Evolutionary conservation across 2,329 filamentous ascomycete species (phyloP), one percentile per base, ranked within the genome.

Genomic region (Scleromitrula shiraiana): DNA sequence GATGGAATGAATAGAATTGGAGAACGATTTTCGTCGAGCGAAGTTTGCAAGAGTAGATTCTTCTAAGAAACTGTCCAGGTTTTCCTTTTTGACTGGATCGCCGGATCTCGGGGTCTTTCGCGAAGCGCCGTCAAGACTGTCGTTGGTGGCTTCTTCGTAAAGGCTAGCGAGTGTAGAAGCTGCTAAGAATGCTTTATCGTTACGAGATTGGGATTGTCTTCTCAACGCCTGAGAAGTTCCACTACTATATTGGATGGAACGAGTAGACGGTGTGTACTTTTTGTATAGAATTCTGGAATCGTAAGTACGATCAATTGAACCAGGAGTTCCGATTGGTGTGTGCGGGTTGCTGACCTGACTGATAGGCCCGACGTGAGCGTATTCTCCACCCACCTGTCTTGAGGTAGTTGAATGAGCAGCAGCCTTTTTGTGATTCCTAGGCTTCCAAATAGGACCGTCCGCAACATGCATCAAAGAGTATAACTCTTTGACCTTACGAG

Each of bases 381-480:
- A 49, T n/a, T 35, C 35, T 23, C 24, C 19, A 20, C 17, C 17
- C n/a, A 30, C 23, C 37, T 38, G 33, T 29, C 8, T 37, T 15
- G 23, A 37, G 4, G 20, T 4, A 9, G 22, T 29, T 10, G 46
- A 36, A 22, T 26, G 23, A 9, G 9, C 17, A 17, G 15, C 15
- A 29, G 23, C 10, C 7, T 27, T 46, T 23, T 5, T 40, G 10
- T 30, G 45, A n/a, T 44, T 30, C 9, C 22, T 39, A 15, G 48
- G 46, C 33, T 36, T 52, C 52, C 53, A 55, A 37, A 46, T 43
- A 30, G 56, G 52, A 15, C 46, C 38, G 37, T 58, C 56, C 2
- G 55, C 46, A 54, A 55, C 47, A 10, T 56, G 52, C 51, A 54
- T 58, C 49, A 57, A 51, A 2, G 55, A 55, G 24, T 57, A 56